A percentile compares a stretch with the other conserved stretches of the same genome.
Conservation (phyloP, 768 basidiomycete genomes). For the Xerocomellus amylosporus region DNA sequence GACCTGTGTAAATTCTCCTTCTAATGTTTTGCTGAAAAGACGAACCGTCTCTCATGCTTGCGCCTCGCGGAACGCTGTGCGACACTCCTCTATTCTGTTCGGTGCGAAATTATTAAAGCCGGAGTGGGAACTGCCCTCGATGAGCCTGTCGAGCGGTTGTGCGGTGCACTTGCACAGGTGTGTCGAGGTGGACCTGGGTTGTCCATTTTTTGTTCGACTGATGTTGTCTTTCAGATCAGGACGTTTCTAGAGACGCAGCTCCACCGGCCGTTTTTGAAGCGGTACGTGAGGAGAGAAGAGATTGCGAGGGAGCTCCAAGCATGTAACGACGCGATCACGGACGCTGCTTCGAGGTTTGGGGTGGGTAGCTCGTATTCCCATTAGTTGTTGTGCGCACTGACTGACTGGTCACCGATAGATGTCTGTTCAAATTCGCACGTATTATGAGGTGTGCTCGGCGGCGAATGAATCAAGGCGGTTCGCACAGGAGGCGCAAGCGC, state of each 20-base stretch:
- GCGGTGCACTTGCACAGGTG: conserved; percentile 43
- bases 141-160: conserved; percentile 40
- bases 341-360: conserved; percentile 37
- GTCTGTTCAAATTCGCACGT: conserved; percentile 51
- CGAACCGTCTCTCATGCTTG: conserved; percentile 64
- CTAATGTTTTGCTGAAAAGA: conserved; percentile 36
- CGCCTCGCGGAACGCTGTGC: conserved; percentile 74
- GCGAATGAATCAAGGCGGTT: conserved; percentile 25
- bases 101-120: conserved; percentile 59
- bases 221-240: conserved; percentile 37
- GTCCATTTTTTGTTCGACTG: background rate
- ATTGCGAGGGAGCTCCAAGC: conserved; percentile 49
- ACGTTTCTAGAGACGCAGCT: conserved; percentile 56
- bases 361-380: conserved; percentile 7
- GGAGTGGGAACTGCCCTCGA: conserved; percentile 49
- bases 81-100: conserved; percentile 59
- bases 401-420: conserved; percentile 27
- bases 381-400: background rate
- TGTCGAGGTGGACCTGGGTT: conserved; percentile 14
- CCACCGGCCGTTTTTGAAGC: conserved; percentile 71
- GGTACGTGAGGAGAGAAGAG: conserved; percentile 74
- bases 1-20: background rate
- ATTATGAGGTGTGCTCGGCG: conserved; percentile 46
- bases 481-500: conserved; percentile 19
- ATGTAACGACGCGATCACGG: conserved; percentile 52